Evolutionary conservation across 371 early-diverging fungal genomes (phyloP), one percentile per base, ranked within the genome.

Genomic region (Syncephalastrum sp.): DNA sequence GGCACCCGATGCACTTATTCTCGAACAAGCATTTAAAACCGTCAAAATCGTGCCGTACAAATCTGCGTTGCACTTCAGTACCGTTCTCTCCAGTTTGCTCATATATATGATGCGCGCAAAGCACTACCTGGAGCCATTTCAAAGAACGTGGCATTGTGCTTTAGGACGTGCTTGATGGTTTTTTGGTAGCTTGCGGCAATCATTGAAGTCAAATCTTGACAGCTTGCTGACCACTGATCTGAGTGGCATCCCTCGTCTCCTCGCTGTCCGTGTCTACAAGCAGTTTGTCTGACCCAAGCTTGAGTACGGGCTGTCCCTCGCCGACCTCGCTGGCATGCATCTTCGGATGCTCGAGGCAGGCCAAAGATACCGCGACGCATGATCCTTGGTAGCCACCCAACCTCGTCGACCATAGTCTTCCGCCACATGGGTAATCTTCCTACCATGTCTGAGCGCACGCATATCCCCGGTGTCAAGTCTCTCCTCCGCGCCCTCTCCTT

Each of bases 361-460:
- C 1, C 70, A 65, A 46, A 54, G 57, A 33, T 25, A 10, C 13
- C 63, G 65, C 23, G 65, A 0, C 54, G 65, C 3, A 47, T 55
- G 42, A 49, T 46, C 4, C 56, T 60, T 15, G 63, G 64, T 15
- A 56, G 63, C 0, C 63, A 57, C 44, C 21, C 15, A 1, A 58
- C 49, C 5, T 33, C 65, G 0, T 63, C 69, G 3, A 69, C 65
- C 14, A 50, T 15, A 15, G 57, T 65, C 42, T 53, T 65, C 38
- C 59, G 52, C 16, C 65, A 62, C 27, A 47, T 69, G 17, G 23
- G 42, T 12, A 56, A 60, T 17, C 47, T 65, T 1, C 63, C 60
- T 0, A 25, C 38, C 1, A 67, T 67, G 68, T 7, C 5, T 1
- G 47, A 52, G 13, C 44, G 61, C 0, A 17, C 48, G 1, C 7